phyloP scores from a whole-genome alignment of 176 grass and related monocot genomes.

The Eremochloa ophiuroides region DNA sequence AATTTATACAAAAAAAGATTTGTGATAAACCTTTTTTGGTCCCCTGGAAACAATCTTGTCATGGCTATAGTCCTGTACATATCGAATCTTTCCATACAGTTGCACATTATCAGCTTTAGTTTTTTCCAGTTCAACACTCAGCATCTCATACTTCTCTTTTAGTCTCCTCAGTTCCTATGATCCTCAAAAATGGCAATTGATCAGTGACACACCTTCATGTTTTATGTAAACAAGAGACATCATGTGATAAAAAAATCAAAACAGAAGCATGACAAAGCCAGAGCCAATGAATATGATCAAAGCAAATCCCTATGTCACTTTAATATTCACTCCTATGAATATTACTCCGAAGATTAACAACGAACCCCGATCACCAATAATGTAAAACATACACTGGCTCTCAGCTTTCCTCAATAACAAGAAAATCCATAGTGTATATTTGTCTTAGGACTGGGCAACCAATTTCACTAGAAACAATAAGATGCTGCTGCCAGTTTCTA shows the following conservation, averaged over 20 bases:
- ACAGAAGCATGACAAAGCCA: slow-evolving; percentile 19
- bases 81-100: slow-evolving; percentile 95
- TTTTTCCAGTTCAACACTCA: slow-evolving; percentile 91
- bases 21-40: slow-evolving; percentile 78
- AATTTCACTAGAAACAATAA: slow-evolving; percentile 21
- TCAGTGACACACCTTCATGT: slow-evolving; percentile 4
- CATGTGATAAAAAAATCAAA: slow-evolving; percentile 4
- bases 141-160: slow-evolving; percentile 89
- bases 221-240: neutral
- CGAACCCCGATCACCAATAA: neutral
- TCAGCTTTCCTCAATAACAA: neutral
- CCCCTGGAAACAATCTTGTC: slow-evolving; percentile 98
- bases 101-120: slow-evolving; percentile 97
- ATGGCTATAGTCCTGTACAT: slow-evolving; percentile 93
- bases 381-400: slow-evolving; percentile 6
- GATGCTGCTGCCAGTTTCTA: neutral
- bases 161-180: slow-evolving; percentile 87
- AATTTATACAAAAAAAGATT: neutral
- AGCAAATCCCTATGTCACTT: neutral
- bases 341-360: neutral
- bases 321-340: neutral
- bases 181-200: slow-evolving; percentile 3
- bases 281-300: neutral
- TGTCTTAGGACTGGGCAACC: neutral
- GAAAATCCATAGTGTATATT: neutral